Base-by-base conservation (phyloP, 306 rosid genomes). In the Betula pendula region DNA sequence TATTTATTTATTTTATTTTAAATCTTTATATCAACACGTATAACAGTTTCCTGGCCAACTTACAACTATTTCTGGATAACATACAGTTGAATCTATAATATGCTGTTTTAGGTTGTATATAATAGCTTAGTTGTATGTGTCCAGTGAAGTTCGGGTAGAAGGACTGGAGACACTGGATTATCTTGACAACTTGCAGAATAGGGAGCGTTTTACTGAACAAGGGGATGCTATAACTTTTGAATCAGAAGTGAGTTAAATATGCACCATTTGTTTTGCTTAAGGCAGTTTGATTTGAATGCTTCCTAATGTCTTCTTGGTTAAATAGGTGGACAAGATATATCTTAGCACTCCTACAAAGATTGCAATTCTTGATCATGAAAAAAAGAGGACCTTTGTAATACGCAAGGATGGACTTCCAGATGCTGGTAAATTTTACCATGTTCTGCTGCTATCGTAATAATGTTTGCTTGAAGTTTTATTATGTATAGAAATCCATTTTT, bases 401-500 rank as follows among this genome's bases (percentile, higher is more conserved):
- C 96, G 90, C 40, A 96, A 96, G 83, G 99, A 96, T 80, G 99
- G 99, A 44, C 98, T 96, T 88, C 97, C 98, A 76, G 99, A 96
- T 96, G 99, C 98, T 35, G 99, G 99, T 96, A 70, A 88, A 88
- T 66, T 56, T 78, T 50, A 60, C 73, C 68, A 52, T n/a, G 56
- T 55, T 42, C 81, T 79, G 69, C 70, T 80, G 71, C 11, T 62
- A 48, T 80, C 13, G 62, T 62, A 24, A 15, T 11, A 20, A 22
- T 62, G 33, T 69, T 14, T 13, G 51, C 27, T 65, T 58, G 70
- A 49, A 78, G 63, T 40, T 50, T 62, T 53, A 50, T 48, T 31
- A 16, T 29, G 31, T 67, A 68, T 3, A 9, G 67, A 49, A 69
- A 16, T 49, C 48, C 56, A 1, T 2, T 10, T 10, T 45, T 45